Base-by-base conservation (phyloP, 768 basidiomycete genomes). In the Pleurotus salmoneostramineus region DNA sequence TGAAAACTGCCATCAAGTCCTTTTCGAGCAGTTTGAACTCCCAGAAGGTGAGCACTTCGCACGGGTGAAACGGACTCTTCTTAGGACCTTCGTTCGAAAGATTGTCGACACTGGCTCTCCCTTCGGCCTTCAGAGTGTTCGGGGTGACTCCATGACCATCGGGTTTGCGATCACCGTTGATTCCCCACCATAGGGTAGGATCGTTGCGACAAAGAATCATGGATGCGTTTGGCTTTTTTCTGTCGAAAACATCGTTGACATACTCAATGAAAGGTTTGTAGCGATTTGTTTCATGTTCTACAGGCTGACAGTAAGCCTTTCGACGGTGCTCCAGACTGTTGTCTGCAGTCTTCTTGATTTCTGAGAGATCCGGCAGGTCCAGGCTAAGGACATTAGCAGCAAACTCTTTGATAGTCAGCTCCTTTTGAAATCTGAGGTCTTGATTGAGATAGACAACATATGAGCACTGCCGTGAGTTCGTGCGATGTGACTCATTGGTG, bases 11-110 rank as follows among this genome's bases (percentile, higher is more conserved):
- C 40, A 12, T 11, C 40, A 58, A 32, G n/a, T 43, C 31, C n/a
- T 50, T 21, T 14, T 58, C 6, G n/a, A 7, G 17, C 17, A 43
- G 52, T 34, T 58, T 58, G 50, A 52, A 54, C 32, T 55, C 58
- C n/a, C 43, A 11, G 58, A 45, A 58, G 17, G 44, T 34, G 21
- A 58, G 12, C 12, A 45, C 21, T 21, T 58, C 51, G 32, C 11
- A 15, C 21, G 49, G 44, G 33, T 45, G 43, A 45, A 58, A 58
- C 12, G 58, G 51, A 12, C 31, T 35, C 21, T 58, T 32, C 6
- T 46, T 32, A 11, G 58, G 58, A 6, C 58, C 58, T 10, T 45
- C 21, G 5, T 12, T 27, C 5, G 56, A 57, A 17, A 57, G 35
- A 27, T 35, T 35, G 34, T 57, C 56, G 31, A 33, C 45, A 5